These are phyloP conservation scores for Urtica urens DNA, from an alignment of 306 rosid genomes.

Conservation along the genomic window DNA sequence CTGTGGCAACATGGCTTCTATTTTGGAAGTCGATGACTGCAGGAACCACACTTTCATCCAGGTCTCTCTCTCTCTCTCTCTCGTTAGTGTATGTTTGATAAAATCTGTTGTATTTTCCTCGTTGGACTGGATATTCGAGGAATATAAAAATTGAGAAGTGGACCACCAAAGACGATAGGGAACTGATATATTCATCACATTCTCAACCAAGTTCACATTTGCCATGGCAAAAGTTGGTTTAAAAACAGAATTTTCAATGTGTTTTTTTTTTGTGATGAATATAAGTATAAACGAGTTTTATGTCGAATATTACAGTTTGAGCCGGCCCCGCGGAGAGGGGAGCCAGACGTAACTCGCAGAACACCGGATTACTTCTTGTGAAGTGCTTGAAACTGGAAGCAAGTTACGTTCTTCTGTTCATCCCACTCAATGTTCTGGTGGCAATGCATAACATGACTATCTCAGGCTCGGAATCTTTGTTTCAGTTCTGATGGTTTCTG, in stretches of 20 bases:
- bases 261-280: no score
- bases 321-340: slow-evolving; percentile 99
- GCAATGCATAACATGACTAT: slow-evolving; percentile 27
- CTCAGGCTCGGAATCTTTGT: slow-evolving; percentile 29
- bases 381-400: slow-evolving; percentile 25
- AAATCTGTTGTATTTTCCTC: no score
- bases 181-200: no score
- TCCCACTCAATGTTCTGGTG: slow-evolving; percentile 28
- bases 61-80: slow-evolving; percentile 32
- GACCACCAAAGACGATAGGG: no score
- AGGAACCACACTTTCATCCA: slow-evolving; percentile 88
- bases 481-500: slow-evolving; percentile 18
- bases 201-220: no score
- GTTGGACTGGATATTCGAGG: no score
- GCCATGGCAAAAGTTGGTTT: no score
- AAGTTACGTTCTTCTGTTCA: slow-evolving; percentile 15
- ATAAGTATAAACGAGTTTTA: no score
- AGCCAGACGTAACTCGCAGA: slow-evolving; percentile 98
- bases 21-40: slow-evolving; percentile 98
- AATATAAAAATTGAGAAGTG: no score
- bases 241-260: no score
- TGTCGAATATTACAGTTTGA: slow-evolving; percentile 90
- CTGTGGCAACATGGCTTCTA: slow-evolving; percentile 99
- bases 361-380: slow-evolving; percentile 95
- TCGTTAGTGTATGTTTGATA: no score